These are phyloP conservation scores for Smithsoniella earleae DNA, from an alignment of 163 green algal species.

Conservation along the genomic window DNA sequence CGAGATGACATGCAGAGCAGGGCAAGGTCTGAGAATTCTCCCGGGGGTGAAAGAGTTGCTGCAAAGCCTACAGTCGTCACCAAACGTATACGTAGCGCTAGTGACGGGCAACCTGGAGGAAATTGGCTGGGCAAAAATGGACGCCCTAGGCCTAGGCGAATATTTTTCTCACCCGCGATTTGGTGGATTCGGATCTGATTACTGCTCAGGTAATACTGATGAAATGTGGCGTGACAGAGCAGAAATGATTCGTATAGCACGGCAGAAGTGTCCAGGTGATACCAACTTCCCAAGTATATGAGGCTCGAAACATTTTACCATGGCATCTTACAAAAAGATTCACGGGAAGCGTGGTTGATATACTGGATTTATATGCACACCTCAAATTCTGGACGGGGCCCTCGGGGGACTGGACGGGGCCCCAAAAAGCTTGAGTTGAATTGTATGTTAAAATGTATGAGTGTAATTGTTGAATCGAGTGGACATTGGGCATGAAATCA, in stretches of 20 bases:
- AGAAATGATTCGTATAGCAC: constrained; percentile 64
- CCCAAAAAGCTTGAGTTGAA: too few species aligned
- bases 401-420: too few species aligned
- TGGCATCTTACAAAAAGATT: not conserved
- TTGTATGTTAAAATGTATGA: too few species aligned
- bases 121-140: constrained; percentile 88
- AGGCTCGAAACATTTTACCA: not conserved
- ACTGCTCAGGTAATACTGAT: constrained; percentile 60
- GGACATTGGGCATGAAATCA: too few species aligned
- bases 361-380: too few species aligned
- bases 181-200: constrained; percentile 81
- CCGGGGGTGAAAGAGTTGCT: constrained; percentile 66
- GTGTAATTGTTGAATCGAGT: too few species aligned
- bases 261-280: constrained; percentile 10
- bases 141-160: constrained; percentile 58
- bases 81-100: not conserved
- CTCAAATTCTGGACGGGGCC: too few species aligned
- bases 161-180: constrained; percentile 68
- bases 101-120: constrained; percentile 75
- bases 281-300: too few species aligned
- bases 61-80: constrained; percentile 41
- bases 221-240: constrained; percentile 63
- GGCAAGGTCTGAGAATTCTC: constrained; percentile 61
- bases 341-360: too few species aligned
- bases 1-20: constrained; percentile 40